These are phyloP conservation scores for Crithidia fasciculata DNA, from an alignment of 208 protist genomes.

Conservation along the genomic window DNA sequence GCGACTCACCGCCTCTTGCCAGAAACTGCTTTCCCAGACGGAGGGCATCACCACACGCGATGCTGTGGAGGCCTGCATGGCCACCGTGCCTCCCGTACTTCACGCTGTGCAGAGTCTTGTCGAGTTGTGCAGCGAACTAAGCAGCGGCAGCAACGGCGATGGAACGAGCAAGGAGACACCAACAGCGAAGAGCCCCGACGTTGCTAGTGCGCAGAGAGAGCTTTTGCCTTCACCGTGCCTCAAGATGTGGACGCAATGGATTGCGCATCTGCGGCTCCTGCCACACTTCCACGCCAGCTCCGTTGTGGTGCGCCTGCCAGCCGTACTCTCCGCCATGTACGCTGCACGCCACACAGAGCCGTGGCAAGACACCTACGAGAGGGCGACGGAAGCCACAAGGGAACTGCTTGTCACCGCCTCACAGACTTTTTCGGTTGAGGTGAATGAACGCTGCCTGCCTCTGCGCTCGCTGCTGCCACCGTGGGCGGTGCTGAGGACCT, in stretches of 20 bases:
- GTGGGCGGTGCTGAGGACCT: slow-evolving; percentile 11
- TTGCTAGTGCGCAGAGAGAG: no score
- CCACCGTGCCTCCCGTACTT: background rate
- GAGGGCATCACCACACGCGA: background rate
- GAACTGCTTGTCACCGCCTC: background rate
- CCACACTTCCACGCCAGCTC: slow-evolving; percentile 3
- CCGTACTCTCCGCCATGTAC: background rate
- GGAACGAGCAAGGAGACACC: no score
- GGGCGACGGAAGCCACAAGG: background rate
- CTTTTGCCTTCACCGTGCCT: background rate
- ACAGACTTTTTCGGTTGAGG: background rate
- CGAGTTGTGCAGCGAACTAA: background rate
- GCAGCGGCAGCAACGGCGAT: background rate
- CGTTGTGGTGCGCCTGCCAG: background rate
- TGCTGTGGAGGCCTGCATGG: background rate
- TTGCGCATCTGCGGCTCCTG: background rate
- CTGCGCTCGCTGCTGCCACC: slow-evolving; percentile 11
- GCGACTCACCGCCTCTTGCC: background rate
- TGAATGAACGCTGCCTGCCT: background rate
- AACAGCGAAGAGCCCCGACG: no score
- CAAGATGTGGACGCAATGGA: background rate
- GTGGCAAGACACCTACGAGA: background rate
- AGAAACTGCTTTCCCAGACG: background rate
- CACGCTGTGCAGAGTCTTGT: background rate
- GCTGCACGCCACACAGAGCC: background rate